These are phyloP conservation scores for Aureobasidium lini DNA, from an alignment of 2,329 filamentous ascomycete genomes.

Conservation along the genomic window DNA sequence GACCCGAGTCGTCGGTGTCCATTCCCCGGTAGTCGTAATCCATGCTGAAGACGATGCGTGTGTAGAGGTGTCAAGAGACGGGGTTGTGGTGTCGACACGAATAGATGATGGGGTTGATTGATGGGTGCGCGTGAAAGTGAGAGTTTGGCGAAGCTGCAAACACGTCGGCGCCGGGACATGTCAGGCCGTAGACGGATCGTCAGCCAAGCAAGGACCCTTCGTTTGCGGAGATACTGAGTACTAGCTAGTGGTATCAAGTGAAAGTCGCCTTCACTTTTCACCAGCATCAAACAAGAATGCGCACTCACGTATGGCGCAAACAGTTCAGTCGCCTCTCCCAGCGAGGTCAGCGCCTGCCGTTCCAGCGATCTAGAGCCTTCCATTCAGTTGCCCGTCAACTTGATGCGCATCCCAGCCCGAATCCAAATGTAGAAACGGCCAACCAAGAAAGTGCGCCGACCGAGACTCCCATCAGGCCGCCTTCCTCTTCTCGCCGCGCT, in stretches of 20 bases:
- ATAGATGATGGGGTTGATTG: not conserved
- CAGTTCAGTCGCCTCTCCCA: conserved; percentile 15
- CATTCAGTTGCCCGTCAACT: conserved; percentile 16
- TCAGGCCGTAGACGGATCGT: not conserved
- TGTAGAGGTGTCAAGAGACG: not conserved
- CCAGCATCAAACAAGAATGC: conserved; percentile 10
- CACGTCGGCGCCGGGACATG: not conserved
- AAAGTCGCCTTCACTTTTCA: too few relatives aligned
- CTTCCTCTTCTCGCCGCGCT: not conserved
- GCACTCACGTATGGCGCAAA: conserved; percentile 17
- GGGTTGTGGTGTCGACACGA: not conserved
- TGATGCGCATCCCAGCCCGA: not conserved
- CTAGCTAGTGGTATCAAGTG: not conserved
- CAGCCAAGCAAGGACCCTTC: conserved; percentile 1
- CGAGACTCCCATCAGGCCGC: not conserved
- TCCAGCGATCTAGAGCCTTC: conserved; percentile 20
- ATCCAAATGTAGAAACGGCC: not conserved
- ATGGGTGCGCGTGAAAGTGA: not conserved
- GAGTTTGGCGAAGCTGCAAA: conserved; percentile 6
- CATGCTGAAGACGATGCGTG: conserved; percentile 3
- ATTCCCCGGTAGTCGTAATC: conserved; percentile 23
- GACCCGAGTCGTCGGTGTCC: conserved; percentile 39
- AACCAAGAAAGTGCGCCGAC: not conserved
- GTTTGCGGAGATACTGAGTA: too few relatives aligned
- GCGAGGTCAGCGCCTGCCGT: conserved; percentile 6